These are phyloP conservation scores for Globisporangium canariense DNA, from an alignment of 352 stramenopile genomes.

Conservation along the genomic window DNA sequence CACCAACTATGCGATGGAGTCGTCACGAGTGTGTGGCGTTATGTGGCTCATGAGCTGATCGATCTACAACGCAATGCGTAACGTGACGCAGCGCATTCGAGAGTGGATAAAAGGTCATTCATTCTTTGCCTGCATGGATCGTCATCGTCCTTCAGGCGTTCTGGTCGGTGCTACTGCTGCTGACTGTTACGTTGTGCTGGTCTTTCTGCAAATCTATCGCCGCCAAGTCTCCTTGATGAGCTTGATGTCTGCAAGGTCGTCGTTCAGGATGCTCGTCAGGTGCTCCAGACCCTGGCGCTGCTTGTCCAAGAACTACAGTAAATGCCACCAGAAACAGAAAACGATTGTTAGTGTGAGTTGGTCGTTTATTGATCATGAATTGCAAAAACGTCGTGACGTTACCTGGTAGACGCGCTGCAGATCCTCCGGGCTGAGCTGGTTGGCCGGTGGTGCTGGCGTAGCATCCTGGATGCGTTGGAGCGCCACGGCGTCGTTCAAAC, in stretches of 20 bases:
- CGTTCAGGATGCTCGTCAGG: slow-evolving; percentile 77
- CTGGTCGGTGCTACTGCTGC: not conserved
- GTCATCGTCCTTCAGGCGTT: not conserved
- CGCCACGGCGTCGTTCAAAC: slow-evolving; percentile 73
- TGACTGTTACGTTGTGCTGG: not conserved
- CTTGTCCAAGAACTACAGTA: slow-evolving; percentile 72
- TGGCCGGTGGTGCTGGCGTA: slow-evolving; percentile 27
- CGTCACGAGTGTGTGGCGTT: not conserved
- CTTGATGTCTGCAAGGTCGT: slow-evolving; percentile 83
- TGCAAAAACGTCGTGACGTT: not conserved
- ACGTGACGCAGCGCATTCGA: not conserved
- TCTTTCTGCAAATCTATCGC: slow-evolving; percentile 33
- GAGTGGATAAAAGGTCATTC: not conserved
- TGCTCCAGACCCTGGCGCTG: slow-evolving; percentile 83
- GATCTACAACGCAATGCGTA: no score
- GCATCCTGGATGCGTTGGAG: slow-evolving; percentile 67
- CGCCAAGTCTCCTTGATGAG: slow-evolving; percentile 86
- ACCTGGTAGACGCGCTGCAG: slow-evolving; percentile 74
- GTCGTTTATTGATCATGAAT: not conserved
- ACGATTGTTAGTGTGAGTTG: not conserved
- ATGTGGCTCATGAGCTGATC: no score
- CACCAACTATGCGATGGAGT: not conserved
- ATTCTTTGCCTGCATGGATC: not conserved
- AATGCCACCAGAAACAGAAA: slow-evolving; percentile 1
- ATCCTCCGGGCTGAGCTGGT: slow-evolving; percentile 70